Conservation (phyloP, 1,139 yeast genomes). For the Pneumocystis jirovecii region DNA sequence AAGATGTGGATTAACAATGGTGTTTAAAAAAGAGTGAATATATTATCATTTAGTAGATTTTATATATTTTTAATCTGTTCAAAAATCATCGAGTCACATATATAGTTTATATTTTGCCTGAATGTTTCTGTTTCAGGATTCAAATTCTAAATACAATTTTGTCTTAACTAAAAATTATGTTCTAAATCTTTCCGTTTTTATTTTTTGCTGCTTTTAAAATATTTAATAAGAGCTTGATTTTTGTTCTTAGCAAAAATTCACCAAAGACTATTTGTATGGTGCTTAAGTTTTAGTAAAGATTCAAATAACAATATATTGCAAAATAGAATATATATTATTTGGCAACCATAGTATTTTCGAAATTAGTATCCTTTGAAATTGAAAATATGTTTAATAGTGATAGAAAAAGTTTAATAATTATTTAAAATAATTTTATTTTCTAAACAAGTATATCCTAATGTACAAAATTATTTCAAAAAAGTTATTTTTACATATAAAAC, state of each 20-base stretch:
- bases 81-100: neutral
- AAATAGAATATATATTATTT: neutral
- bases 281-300: no score
- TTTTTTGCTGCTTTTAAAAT: no score
- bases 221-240: no score
- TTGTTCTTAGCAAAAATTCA: neutral
- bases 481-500: neutral
- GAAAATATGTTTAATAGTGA: neutral
- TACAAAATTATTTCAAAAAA: neutral
- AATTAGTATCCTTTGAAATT: neutral
- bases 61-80: neutral
- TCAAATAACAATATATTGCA: neutral
- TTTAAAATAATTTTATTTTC: neutral
- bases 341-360: neutral
- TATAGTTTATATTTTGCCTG: neutral
- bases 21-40: conserved; percentile 19
- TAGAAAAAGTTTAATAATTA: neutral
- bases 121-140: neutral
- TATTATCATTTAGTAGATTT: neutral
- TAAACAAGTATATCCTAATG: neutral
- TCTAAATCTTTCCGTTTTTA: neutral
- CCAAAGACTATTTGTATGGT: neutral
- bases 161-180: neutral
- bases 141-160: no score
- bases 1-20: conserved; percentile 94